Base-by-base conservation (phyloP, 1,139 yeast genomes). In the Diutina rugosa region DNA sequence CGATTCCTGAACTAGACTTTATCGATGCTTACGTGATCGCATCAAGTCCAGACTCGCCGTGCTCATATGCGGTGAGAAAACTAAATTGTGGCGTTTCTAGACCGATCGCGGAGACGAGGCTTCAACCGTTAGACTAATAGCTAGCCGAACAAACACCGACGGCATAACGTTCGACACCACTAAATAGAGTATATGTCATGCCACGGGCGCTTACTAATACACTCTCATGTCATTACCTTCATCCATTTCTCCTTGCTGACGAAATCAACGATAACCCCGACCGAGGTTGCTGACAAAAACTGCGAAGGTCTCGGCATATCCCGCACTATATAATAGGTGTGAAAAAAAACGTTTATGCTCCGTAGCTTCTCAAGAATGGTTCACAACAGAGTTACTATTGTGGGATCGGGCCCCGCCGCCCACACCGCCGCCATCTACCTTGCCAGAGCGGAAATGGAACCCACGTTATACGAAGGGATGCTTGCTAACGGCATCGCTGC, bases 321-420 rank as follows among this genome's bases (percentile, higher is more conserved):
- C 41, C 41, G 41, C 41, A 35, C 41, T 35, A 35, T 35, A 35
- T 35, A 35, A 35, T 35, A 35, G 16, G 41, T n/a, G 41, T 35
- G 41, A 35, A 35, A 35, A 35, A 35, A 35, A 35, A 12, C 41
- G 41, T 35, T 35, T 35, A 35, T 35, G 41, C 41, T 35, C 41
- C 41, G 41, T 35, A 49, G 9, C 26, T 38, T 38, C 29, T 12
- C 51, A 28, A 82, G 78, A 79, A 85, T 85, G 90, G 87, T 81
- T 65, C 97, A 90, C 72, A 84, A 88, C 76, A 82, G 79, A 74
- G 97, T 90, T 61, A 90, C 96, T 56, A 90, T 91, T 66, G 86
- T 91, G 62, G 98, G 98, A 55, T 91, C 98, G 56, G 99, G 99
- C 64, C 99, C 99, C 57, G 99, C 99, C 60, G 99, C 98, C 58